These are phyloP conservation scores for Suhomyces sp. DNA, from an alignment of 805 yeast genomes.

Conservation along the genomic window DNA sequence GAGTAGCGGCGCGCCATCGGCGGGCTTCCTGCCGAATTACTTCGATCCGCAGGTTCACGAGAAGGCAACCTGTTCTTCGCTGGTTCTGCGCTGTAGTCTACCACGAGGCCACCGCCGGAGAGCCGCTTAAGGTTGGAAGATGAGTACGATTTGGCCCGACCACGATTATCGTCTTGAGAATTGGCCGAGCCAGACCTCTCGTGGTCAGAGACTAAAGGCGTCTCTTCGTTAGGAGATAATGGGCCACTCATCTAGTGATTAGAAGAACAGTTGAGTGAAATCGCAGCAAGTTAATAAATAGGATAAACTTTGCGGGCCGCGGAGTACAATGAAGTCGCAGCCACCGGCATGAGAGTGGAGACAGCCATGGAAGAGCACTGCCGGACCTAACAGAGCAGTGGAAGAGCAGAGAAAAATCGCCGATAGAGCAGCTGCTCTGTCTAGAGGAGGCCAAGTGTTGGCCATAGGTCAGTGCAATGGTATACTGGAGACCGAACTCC, in stretches of 20 bases:
- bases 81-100: neutral
- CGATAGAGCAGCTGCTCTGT: too few relatives aligned
- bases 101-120: neutral
- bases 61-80: neutral
- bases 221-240: neutral
- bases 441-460: too few relatives aligned
- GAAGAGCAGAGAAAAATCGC: too few relatives aligned
- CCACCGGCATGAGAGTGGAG: neutral
- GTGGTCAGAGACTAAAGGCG: neutral
- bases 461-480: too few relatives aligned
- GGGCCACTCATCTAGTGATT: neutral
- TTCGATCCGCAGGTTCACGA: neutral
- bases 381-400: too few relatives aligned
- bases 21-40: neutral
- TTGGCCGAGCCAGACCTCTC: neutral
- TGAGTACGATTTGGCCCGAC: neutral
- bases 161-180: neutral
- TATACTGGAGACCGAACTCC: neutral
- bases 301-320: neutral
- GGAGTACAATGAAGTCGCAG: neutral
- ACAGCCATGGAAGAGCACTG: neutral
- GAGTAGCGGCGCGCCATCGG: conserved; percentile 6
- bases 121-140: conserved; percentile 1
- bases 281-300: neutral
- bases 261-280: neutral